phyloP scores from a whole-genome alignment of 306 rosid genomes.

The Notholithocarpus densiflorus region DNA sequence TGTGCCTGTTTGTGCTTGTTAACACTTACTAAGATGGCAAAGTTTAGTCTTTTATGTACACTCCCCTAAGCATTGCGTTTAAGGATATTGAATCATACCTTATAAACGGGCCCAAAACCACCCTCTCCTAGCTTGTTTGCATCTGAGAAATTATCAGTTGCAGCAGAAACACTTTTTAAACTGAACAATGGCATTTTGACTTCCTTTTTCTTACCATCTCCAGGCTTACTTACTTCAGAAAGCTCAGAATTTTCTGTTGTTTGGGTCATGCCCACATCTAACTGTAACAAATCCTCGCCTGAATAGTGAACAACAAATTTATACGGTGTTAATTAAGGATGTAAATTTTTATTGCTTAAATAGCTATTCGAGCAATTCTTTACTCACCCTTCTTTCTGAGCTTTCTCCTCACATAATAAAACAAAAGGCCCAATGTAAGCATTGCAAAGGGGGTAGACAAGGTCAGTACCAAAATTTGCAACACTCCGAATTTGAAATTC shows the following conservation, averaged over 20 bases:
- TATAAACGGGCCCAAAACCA: constrained; percentile 46
- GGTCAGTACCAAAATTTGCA: not conserved
- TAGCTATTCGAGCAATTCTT: not conserved
- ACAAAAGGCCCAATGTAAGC: not conserved
- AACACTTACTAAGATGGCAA: not conserved
- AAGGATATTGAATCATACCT: constrained; percentile 9
- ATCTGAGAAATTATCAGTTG: constrained; percentile 26
- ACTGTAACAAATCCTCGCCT: constrained; percentile 33
- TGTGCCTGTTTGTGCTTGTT: not conserved
- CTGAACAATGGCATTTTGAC: constrained; percentile 38
- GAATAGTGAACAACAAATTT: not conserved
- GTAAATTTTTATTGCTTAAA: not conserved
- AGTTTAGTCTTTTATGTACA: too few relatives aligned
- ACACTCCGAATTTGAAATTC: not conserved
- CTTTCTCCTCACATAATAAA: not conserved
- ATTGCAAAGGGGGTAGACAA: not conserved
- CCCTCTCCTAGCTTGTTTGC: constrained; percentile 41
- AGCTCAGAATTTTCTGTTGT: not conserved
- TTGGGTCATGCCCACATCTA: constrained; percentile 26
- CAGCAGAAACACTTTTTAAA: constrained; percentile 32
- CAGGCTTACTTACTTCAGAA: not conserved
- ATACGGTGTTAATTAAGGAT: not conserved
- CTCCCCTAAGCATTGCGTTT: too few relatives aligned
- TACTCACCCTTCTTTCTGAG: constrained; percentile 13
- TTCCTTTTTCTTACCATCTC: constrained; percentile 11